Base-by-base conservation (phyloP, 73 alveolate genomes). In the Stentor coeruleus region DNA sequence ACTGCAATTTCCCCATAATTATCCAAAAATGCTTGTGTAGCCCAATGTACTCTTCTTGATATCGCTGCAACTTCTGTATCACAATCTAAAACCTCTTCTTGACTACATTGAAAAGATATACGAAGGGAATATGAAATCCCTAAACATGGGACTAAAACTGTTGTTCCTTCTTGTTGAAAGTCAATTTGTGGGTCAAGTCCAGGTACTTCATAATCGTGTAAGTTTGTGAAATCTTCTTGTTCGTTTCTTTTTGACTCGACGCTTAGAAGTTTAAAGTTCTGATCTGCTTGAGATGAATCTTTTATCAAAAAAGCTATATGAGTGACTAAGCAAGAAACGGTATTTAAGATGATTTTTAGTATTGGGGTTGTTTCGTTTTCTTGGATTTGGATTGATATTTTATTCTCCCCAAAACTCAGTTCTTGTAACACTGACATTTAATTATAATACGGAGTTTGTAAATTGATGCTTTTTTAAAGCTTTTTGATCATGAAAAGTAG, bases 61-160 rank as follows among this genome's bases (percentile, higher is more conserved):
- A 66, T 66, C n/a, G 79, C 79, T 11, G 79, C 79, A 28, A 66
- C 79, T 66, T 66, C 79, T 28, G 79, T 15, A 40, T 66, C 79
- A 66, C 79, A 66, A 40, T 66, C 79, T 11, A 49, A 6, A 20
- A 11, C 79, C 11, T 1, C 40, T 1, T 66, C 79, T 28, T 20
- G 20, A 20, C 14, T 20, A 33, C 79, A 66, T 33, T 20, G n/a
- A 66, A 66, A 66, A 31, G 37, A 1, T 14, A 66, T 66, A 28
- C 79, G 36, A 26, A 66, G 11, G n/a, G 42, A 66, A 31, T 66
- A 15, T 1, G 79, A 20, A 66, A 66, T 31, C 33, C 79, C 79
- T 66, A 66, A 66, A 66, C 40, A 20, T 28, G 79, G 79, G 39
- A 66, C 36, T 15, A 66, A 11, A 37, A 66, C 79, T 28, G 37